Evolutionary conservation across 73 alveolate species (phyloP), one percentile per base, ranked within the genome.

Genomic region (Paramecium sonneborni): DNA sequence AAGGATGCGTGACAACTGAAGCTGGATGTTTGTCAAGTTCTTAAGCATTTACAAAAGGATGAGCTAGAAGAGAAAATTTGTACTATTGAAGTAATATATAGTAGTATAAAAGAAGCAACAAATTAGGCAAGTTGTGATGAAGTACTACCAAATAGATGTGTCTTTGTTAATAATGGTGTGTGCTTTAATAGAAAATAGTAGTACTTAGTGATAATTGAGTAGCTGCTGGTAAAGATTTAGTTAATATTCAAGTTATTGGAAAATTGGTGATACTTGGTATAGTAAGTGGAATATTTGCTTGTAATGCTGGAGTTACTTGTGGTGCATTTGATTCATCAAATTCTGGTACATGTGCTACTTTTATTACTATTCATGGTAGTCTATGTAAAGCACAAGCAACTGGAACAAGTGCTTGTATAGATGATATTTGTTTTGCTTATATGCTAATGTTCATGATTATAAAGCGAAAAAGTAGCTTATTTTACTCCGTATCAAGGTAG

Each of bases 1-100:
- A 39, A 57, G 90, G 90, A 21, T 79, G 90, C 21, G 76, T 79
- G 24, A 79, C 90, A 37, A 79, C 46, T 11, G 90, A 76, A 79
- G 30, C 41, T 18, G 76, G 76, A 79, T 79, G 90, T 46, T 28
- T 46, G 18, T 1, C 70, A 38, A 14, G 44, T 41, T 3, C 44
- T 24, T 24, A 8, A 6, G 24, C 68, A 18, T 52, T 52, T n/a
- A n/a, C 68, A 26, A 62, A 26, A 62, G 44, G 84, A 62, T 62
- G 84, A 5, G 46, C 24, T 6, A 62, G 44, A 62, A 62, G 44
- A 26, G 84, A 62, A 30, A n/a, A 9, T 44, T 26, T 62, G 84
- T 24, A 62, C 84, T 2, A 12, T 5, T 62, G 39, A 62, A 52
- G 26, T 18, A 6, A 18, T 30, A 18, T 52, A 30, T 52, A 11